Evolutionary conservation across 495 filamentous ascomycete species (phyloP), one percentile per base, ranked within the genome.

Genomic region (Penicillium longicatenatum): DNA sequence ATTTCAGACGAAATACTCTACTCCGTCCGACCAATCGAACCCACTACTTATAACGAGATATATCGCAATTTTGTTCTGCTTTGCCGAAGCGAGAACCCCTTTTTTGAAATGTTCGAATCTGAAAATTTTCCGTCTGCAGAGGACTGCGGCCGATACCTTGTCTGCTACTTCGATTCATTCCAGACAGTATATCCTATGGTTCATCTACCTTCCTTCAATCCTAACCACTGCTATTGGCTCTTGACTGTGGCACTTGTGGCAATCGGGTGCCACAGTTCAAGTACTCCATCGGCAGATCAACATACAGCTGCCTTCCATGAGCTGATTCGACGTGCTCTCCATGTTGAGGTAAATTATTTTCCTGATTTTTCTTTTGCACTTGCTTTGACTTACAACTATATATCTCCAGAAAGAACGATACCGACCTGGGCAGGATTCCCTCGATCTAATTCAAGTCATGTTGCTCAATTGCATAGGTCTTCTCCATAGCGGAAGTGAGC

Each of bases 151-250:
- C 54, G 52, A 20, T 74, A 78, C 42, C 54, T 80, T 29, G 49
- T 55, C 1, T 62, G 68, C 26, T 81, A 71, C 50, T 73, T 76
- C 19, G 62, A 75, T 26, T 68, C 68, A 35, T 81, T 79, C 20
- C 70, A 78, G 37, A 59, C 71, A 4, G 68, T 75, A n/a, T 73
- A 81, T 33, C 80, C 79, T 4, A 74, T 79, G 17, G 49, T 80
- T 26, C 79, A 82, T 59, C 53, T 62, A n/a, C 55, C 75, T 9
- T 73, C 72, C 1, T 76, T 79, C 53, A 58, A 77, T 48, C 57
- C 67, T 4, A 75, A 74, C 12, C 57, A 59, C 37, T 70, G 63
- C 21, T 75, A 79, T 55, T 81, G 77, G 78, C 58, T 80, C 19
- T 51, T 81, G 45, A 59, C 58, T 4, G 56, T 82, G 43, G 75